Evolutionary conservation across 352 stramenopile species (phyloP), one percentile per base, ranked within the genome.

Genomic region (Halophytophthora polymorphica): DNA sequence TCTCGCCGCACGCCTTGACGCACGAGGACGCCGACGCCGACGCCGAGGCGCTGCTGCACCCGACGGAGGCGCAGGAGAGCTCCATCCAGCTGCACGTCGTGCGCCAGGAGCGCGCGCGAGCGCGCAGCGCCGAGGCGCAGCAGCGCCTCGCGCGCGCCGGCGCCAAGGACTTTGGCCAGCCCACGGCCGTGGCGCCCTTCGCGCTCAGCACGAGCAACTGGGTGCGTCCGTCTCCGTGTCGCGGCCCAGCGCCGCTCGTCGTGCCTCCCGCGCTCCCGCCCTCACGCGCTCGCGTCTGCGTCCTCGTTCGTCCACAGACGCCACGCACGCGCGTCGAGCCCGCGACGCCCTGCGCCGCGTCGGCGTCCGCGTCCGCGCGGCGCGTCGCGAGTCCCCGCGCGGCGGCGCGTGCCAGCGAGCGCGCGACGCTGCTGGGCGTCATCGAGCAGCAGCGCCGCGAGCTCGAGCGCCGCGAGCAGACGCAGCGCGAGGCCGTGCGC

Each of bases 401-500:
- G n/a, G n/a, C n/a, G n/a, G n/a, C n/a, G n/a, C n/a, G 13, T 36
- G n/a, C 37, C 22, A 89, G 80, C 47, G 73, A 89, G 45, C 66
- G 77, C 25, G 53, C 54, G 8, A 78, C 65, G n/a, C 52, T 89
- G 33, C 39, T 89, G 7, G 62, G 63, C 0, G 75, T 87, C 35
- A 81, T 91, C 37, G 76, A 91, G 8, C 57, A 71, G 2, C 77
- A 91, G 50, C 71, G 66, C 31, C 65, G 63, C 21, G 77, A 88
- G 53, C 55, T 91, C 14, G 73, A 76, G 40, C 41, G 66, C 12
- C 75, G 81, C 11, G 75, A 82, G 19, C 64, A 62, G 17, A 73
- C 65, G 0, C 73, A 87, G n/a, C 54, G 73, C 22, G 73, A 88
- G 13, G 79, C 79, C 4, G 49, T 69, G 13, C 66, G 67, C 0